Conservation (phyloP, 2,329 filamentous ascomycete species). For the Cryphonectria japonica region DNA sequence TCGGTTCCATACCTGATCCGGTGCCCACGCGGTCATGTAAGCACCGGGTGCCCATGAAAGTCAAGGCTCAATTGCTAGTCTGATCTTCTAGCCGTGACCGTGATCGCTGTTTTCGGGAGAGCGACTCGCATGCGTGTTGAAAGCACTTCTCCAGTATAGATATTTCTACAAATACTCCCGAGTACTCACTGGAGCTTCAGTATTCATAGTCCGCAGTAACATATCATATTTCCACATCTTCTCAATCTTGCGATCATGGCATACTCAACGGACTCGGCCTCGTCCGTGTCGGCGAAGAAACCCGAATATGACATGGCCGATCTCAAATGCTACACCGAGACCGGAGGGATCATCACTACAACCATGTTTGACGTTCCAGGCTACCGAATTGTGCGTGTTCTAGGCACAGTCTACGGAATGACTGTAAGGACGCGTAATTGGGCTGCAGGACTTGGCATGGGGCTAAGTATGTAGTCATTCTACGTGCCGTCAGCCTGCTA, state of each 20-base stretch:
- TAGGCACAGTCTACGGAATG: slow-evolving; percentile 56
- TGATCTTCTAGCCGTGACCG: not conserved
- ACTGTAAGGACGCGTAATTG: slow-evolving; percentile 56
- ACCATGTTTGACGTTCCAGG: slow-evolving; percentile 68
- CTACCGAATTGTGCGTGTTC: slow-evolving; percentile 55
- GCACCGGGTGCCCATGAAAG: not conserved
- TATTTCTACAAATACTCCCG: not conserved
- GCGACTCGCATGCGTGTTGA: not conserved
- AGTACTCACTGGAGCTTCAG: not conserved
- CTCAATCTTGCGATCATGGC: not conserved
- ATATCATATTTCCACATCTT: not conserved
- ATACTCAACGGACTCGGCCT: not conserved
- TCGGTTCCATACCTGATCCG: not conserved
- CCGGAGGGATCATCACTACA: slow-evolving; percentile 62
- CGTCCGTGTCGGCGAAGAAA: slow-evolving; percentile 16
- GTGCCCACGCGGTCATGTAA: not conserved
- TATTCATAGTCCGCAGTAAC: not conserved
- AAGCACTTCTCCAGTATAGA: not conserved
- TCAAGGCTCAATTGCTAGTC: not conserved
- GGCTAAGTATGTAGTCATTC: slow-evolving; percentile 42
- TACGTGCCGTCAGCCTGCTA: not conserved
- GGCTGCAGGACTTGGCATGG: slow-evolving; percentile 59
- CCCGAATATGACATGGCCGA: slow-evolving; percentile 38
- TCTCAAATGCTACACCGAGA: slow-evolving; percentile 64
- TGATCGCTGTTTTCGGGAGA: not conserved